A percentile compares a stretch with the other conserved stretches of the same genome.
Evolutionary conservation across 1,284 basidiomycete species (phyloP).

Genomic region (Ceratobasidium theobromae): DNA sequence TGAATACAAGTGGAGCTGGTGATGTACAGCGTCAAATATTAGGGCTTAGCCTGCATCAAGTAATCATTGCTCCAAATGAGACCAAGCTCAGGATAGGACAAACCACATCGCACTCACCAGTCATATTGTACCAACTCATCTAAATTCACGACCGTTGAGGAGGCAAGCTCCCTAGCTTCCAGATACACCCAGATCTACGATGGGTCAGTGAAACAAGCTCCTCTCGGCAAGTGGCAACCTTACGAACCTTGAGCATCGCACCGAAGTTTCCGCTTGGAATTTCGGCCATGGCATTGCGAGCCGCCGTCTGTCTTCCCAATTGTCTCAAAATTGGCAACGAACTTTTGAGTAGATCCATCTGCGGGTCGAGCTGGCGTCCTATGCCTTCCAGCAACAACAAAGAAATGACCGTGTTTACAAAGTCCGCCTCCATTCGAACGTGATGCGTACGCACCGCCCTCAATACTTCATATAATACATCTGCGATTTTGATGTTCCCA

Average conservation of each 20-base stretch:
- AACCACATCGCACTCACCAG: slow-evolving; percentile 51
- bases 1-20: not conserved
- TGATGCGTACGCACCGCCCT: slow-evolving; percentile 89
- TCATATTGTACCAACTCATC: slow-evolving; percentile 80
- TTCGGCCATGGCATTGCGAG: slow-evolving; percentile 63
- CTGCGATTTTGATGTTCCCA: slow-evolving; percentile 93
- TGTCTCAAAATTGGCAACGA: slow-evolving; percentile 88
- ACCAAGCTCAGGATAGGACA: not conserved
- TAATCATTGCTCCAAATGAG: not conserved
- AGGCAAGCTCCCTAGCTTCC: slow-evolving; percentile 85
- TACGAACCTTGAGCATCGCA: slow-evolving; percentile 77
- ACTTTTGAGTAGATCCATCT: slow-evolving; percentile 90
- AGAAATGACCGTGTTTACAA: slow-evolving; percentile 96
- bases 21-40: slow-evolving; percentile 1
- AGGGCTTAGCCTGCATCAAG: slow-evolving; percentile 6
- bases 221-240: slow-evolving; percentile 9
- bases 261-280: slow-evolving; percentile 70
- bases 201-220: slow-evolving; percentile 2
- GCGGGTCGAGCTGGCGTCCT: slow-evolving; percentile 89
- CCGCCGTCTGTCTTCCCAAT: slow-evolving; percentile 85
- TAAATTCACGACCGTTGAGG: slow-evolving; percentile 69
- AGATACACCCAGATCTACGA: slow-evolving; percentile 84
- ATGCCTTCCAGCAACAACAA: slow-evolving; percentile 95
- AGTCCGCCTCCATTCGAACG: slow-evolving; percentile 98
- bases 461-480: slow-evolving; percentile 87